Conservation (phyloP, 257 asterid species). For the Echites panduratus region DNA sequence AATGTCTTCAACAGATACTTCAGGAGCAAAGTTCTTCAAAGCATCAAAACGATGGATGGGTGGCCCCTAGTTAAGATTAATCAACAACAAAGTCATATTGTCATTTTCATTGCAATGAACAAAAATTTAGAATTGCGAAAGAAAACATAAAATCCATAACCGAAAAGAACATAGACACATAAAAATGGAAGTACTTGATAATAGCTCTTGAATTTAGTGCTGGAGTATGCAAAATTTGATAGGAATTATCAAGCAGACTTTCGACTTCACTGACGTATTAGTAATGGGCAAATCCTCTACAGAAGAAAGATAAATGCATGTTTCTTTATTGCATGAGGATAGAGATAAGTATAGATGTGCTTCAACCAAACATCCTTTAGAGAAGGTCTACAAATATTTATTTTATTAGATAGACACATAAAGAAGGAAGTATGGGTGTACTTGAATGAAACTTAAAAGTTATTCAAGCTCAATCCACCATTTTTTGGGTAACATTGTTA, state of each 20-base stretch:
- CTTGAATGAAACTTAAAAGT: not conserved
- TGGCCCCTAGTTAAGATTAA: conserved; percentile 55
- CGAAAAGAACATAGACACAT: not conserved
- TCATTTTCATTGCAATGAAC: not conserved
- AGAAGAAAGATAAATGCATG: not conserved
- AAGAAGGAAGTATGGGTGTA: not conserved
- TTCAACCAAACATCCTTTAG: not conserved
- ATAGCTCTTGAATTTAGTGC: not conserved
- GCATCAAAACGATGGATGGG: conserved; percentile 65
- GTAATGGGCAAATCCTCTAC: not conserved
- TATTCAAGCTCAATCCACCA: not conserved
- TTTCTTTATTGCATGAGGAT: not conserved
- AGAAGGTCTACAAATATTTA: not conserved
- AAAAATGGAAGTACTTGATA: not conserved
- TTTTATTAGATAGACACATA: not conserved
- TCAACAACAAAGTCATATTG: not conserved
- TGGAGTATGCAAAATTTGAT: not conserved
- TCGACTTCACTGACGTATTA: not conserved
- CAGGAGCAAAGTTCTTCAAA: conserved; percentile 67
- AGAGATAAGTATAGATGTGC: not conserved
- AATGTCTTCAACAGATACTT: conserved; percentile 53
- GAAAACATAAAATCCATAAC: not conserved
- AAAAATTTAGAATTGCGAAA: not conserved
- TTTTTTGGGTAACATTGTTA: not conserved
- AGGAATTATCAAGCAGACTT: not conserved